Evolutionary conservation across 352 stramenopile genomes (phyloP).

Genomic region (Pythium volutum): DNA sequence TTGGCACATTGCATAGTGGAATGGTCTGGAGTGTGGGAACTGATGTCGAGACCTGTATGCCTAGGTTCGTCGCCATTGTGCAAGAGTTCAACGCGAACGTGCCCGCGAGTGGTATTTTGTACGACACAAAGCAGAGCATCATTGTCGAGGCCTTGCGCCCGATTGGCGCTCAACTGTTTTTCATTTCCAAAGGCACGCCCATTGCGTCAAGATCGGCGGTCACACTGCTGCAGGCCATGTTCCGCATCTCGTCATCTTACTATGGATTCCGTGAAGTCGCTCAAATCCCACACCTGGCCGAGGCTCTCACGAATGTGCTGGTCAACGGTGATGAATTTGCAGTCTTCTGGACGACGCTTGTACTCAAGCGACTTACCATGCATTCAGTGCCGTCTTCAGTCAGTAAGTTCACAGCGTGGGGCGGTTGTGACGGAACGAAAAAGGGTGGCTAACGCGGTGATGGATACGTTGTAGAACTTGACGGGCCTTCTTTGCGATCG

Average conservation of each 20-base stretch:
- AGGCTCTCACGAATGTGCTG: conserved; percentile 77
- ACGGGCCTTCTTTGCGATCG: conserved; percentile 46
- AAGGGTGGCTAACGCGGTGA: background rate
- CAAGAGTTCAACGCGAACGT: conserved; percentile 92
- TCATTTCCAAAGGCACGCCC: conserved; percentile 62
- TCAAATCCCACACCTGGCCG: conserved; percentile 68
- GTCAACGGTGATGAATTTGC: conserved; percentile 80
- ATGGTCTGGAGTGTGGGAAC: conserved; percentile 12
- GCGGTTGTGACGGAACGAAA: background rate
- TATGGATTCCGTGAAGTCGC: conserved; percentile 85
- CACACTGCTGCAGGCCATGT: conserved; percentile 80
- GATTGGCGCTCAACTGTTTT: conserved; percentile 79
- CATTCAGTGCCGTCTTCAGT: conserved; percentile 36
- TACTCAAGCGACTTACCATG: conserved; percentile 60
- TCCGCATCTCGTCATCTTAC: conserved; percentile 81
- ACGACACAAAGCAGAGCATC: conserved; percentile 78
- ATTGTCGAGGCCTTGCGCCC: conserved; percentile 74
- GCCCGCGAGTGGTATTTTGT: conserved; percentile 73
- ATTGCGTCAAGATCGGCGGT: conserved; percentile 64
- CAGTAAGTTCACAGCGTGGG: conserved; percentile 35
- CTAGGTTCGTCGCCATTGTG: conserved; percentile 78
- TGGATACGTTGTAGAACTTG: conserved; percentile 34
- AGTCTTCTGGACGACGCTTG: conserved; percentile 82
- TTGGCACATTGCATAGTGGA: conserved; percentile 14
- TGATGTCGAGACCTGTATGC: conserved; percentile 21